Percentiles rank a stretch among this genome's conserved stretches.
phyloP scores from a whole-genome alignment of 345 rosid genomes.

The Excoecaria agallocha region DNA sequence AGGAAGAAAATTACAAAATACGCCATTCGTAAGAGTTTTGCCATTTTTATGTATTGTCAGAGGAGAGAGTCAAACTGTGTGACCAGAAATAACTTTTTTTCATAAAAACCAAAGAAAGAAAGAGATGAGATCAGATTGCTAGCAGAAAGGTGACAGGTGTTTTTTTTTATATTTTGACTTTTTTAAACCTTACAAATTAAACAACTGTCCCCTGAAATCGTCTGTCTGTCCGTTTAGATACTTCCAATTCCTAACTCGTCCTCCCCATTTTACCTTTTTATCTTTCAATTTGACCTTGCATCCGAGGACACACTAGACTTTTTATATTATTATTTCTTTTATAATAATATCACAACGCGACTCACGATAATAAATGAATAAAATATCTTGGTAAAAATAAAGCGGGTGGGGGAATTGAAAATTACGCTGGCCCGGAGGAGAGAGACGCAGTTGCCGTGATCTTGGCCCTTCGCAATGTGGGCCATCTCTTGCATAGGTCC shows the following conservation, averaged over 20 bases:
- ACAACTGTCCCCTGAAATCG: slow-evolving; percentile 23
- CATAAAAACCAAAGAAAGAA: slow-evolving; percentile 4
- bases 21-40: slow-evolving; percentile 19
- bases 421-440: slow-evolving; percentile 83
- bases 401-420: neutral
- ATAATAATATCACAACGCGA: neutral
- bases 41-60: slow-evolving; percentile 4
- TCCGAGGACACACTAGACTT: slow-evolving; percentile 28
- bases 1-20: neutral
- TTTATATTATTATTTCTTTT: neutral
- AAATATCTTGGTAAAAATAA: neutral
- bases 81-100: neutral
- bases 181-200: slow-evolving; percentile 7
- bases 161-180: slow-evolving; percentile 58
- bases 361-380: neutral
- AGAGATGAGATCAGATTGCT: slow-evolving; percentile 3
- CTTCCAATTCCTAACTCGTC: slow-evolving; percentile 43
- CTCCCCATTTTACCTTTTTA: slow-evolving; percentile 30
- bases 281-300: slow-evolving; percentile 25
- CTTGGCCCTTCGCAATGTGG: slow-evolving; percentile 91
- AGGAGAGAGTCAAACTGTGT: neutral
- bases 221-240: slow-evolving; percentile 25
- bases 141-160: slow-evolving; percentile 44
- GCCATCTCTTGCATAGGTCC: slow-evolving; percentile 99
- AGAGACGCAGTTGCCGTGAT: slow-evolving; percentile 92